phyloP scores from a whole-genome alignment of 345 rosid species.

The Atalantia buxifolia region DNA sequence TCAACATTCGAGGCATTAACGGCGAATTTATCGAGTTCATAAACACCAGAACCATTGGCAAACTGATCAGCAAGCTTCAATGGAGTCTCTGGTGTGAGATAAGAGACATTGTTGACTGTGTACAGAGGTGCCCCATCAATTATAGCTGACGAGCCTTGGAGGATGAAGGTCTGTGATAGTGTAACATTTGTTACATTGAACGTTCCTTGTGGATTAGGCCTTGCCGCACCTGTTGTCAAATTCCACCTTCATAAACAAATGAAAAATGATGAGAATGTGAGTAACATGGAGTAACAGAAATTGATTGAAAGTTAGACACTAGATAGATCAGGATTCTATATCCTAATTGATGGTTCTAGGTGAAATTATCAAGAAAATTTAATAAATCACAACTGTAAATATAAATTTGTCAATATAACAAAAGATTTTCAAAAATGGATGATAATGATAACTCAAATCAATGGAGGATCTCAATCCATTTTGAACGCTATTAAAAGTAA shows the following conservation, averaged over 20 bases:
- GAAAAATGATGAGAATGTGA: neutral
- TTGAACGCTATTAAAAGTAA: too few species aligned
- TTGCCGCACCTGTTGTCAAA: slow-evolving; percentile 51
- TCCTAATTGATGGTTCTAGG: too few species aligned
- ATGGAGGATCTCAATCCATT: too few species aligned
- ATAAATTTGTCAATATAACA: too few species aligned
- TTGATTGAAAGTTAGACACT: neutral
- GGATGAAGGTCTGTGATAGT: slow-evolving; percentile 36
- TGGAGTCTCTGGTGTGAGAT: slow-evolving; percentile 42
- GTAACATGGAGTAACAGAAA: too few species aligned
- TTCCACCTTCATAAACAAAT: slow-evolving; percentile 36
- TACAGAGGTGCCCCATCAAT: slow-evolving; percentile 26
- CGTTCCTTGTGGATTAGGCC: slow-evolving; percentile 65
- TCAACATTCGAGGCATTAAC: slow-evolving; percentile 15
- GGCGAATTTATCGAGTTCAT: slow-evolving; percentile 32
- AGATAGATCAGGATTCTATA: too few species aligned
- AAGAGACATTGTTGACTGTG: slow-evolving; percentile 50
- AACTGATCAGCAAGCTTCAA: slow-evolving; percentile 48
- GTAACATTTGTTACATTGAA: slow-evolving; percentile 40
- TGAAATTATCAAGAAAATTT: too few species aligned
- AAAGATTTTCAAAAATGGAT: too few species aligned
- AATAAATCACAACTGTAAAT: too few species aligned
- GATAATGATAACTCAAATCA: too few species aligned
- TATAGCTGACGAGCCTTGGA: slow-evolving; percentile 12
- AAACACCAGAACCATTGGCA: slow-evolving; percentile 29